phyloP scores from a whole-genome alignment of 2,329 filamentous ascomycete species.

The Lachnellula cervina region DNA sequence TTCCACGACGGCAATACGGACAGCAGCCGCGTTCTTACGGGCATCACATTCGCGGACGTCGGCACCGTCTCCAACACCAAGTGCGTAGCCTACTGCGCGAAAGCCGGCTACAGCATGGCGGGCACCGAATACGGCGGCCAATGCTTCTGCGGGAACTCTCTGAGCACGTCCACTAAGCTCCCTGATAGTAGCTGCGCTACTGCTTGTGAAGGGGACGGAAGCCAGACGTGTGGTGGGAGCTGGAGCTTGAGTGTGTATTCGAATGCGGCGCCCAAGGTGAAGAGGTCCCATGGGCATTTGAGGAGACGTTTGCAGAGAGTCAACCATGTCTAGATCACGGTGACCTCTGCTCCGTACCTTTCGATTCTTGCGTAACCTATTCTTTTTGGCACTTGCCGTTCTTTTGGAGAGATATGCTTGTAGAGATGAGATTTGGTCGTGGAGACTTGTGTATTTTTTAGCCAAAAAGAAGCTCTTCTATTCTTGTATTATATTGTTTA shows the following conservation, averaged over 20 bases:
- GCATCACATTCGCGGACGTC: conserved; percentile 38
- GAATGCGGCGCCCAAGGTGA: not conserved
- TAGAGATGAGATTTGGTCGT: no score
- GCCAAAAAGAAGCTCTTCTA: no score
- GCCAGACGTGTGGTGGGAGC: conserved; percentile 47
- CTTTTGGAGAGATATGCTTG: no score
- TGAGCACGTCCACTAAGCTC: conserved; percentile 38
- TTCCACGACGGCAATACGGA: conserved; percentile 32
- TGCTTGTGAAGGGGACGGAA: conserved; percentile 45
- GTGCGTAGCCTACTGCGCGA: conserved; percentile 46
- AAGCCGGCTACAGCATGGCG: conserved; percentile 40
- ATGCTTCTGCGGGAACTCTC: conserved; percentile 44
- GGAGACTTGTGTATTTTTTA: no score
- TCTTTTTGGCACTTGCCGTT: no score
- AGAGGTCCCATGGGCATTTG: not conserved
- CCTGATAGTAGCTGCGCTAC: conserved; percentile 43
- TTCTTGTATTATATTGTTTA: no score
- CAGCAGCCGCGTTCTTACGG: conserved; percentile 35
- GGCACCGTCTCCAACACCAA: conserved; percentile 40
- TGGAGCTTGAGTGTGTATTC: conserved; percentile 42
- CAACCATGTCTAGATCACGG: no score
- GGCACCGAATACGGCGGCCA: conserved; percentile 45
- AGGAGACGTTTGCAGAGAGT: not conserved
- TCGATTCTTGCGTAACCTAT: no score
- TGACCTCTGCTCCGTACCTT: no score